Conservation (phyloP, 73 alveolate species). For the Paramecium biaurelia region DNA sequence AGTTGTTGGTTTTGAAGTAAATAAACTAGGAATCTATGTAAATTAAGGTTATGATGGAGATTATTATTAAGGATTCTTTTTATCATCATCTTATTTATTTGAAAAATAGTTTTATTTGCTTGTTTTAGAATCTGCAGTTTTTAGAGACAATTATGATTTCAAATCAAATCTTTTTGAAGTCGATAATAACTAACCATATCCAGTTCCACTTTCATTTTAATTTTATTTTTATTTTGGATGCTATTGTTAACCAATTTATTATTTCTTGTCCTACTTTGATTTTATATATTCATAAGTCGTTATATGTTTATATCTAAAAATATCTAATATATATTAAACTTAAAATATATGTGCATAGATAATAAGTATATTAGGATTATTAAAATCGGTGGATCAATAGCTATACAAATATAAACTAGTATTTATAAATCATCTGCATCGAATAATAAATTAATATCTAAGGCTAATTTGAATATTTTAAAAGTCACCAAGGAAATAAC, state of each 20-base stretch:
- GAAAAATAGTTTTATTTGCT: neutral
- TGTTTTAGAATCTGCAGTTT: slow-evolving; percentile 17
- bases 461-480: neutral
- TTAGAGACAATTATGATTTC: slow-evolving; percentile 18
- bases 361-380: neutral
- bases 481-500: neutral
- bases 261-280: neutral
- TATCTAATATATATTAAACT: neutral
- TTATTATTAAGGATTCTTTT: neutral
- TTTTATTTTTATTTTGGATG: neutral
- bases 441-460: neutral
- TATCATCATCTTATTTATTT: neutral
- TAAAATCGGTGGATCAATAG: neutral
- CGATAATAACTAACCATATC: slow-evolving; percentile 38
- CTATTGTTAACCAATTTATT: neutral
- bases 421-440: neutral
- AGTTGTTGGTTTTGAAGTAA: slow-evolving; percentile 27
- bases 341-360: neutral
- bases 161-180: slow-evolving; percentile 43
- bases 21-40: slow-evolving; percentile 46
- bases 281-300: slow-evolving; percentile 12
- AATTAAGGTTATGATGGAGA: neutral
- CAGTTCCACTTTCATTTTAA: slow-evolving; percentile 26
- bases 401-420: neutral
- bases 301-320: neutral